Evolutionary conservation across 352 stramenopile genomes (phyloP), one percentile per base, ranked within the genome.

Genomic region (Phytopythium montanum): DNA sequence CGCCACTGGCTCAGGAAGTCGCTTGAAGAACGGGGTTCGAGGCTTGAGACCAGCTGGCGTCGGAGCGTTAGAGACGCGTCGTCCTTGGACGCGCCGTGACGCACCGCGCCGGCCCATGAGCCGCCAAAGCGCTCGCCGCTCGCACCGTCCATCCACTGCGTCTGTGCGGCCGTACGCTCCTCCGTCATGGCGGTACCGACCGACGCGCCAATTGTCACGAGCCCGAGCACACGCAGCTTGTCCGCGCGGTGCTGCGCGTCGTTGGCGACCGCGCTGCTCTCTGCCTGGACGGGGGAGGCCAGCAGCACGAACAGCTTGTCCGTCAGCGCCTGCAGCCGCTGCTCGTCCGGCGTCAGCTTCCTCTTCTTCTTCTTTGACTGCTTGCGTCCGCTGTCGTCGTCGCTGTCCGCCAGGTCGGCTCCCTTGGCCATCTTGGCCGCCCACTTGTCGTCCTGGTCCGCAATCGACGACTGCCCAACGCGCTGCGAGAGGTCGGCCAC

Each of bases 101-200:
- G 81, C 2, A 90, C 64, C 13, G 21, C 29, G n/a, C 87, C 88
- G 38, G 73, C 59, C 87, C 87, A 97, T 9, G 76, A 61, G 2
- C 79, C 87, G 19, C 84, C 79, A 39, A 85, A 75, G 26, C 51
- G 39, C 46, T 33, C 48, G 16, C 75, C 84, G 14, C 60, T 38
- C 0, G 82, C 79, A n/a, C 55, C 66, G 59, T 97, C 88, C 54
- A 97, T 81, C 85, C 85, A 97, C 54, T 73, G 76, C 19, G 88
- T 97, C 59, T 92, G 79, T 25, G 88, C 88, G 18, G 82, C 80
- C 10, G 86, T 73, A 6, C 88, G 81, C 44, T 87, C 70, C 14
- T 84, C 76, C 13, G 62, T 68, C 42, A 89, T 64, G 0, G 72
- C 73, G 2, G 76, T 72, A 4, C 80, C 81, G 3, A 89, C 73